phyloP scores from a whole-genome alignment of 768 basidiomycete species.

The Kwoniella dejecticola region DNA sequence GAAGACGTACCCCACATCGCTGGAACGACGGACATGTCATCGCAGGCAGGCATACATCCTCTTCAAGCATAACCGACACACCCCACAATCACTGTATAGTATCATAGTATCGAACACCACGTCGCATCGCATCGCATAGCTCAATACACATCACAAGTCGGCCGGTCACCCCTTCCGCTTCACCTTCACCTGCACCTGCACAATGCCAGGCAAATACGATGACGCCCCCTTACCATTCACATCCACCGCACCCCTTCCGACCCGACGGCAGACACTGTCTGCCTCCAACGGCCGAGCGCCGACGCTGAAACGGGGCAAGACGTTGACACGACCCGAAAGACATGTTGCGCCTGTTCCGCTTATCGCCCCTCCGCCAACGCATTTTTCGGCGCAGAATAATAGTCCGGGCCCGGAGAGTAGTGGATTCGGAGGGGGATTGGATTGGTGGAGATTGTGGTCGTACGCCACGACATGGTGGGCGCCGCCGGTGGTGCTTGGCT shows the following conservation, averaged over 20 bases:
- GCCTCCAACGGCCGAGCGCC: constrained; percentile 8
- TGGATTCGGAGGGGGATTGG: constrained; percentile 16
- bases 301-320: constrained; percentile 71
- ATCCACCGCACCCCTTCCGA: constrained; percentile 40
- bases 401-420: constrained; percentile 1
- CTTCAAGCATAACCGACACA: too few relatives aligned
- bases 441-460: constrained; percentile 79
- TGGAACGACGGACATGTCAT: too few relatives aligned
- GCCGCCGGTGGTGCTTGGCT: constrained; percentile 67
- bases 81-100: too few relatives aligned
- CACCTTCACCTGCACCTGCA: background rate
- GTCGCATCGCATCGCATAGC: too few relatives aligned
- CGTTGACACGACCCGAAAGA: constrained; percentile 92
- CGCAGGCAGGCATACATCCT: too few relatives aligned
- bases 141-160: too few relatives aligned
- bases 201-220: constrained; percentile 29
- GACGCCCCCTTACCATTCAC: constrained; percentile 46
- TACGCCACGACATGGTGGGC: constrained; percentile 87
- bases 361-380: constrained; percentile 73
- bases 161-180: background rate
- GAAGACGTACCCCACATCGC: too few relatives aligned
- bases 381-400: constrained; percentile 32
- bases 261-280: constrained; percentile 25
- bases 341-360: constrained; percentile 90
- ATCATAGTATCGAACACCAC: too few relatives aligned